Evolutionary conservation across 306 rosid genomes (phyloP), one percentile per base, ranked within the genome.

Genomic region (Prosopis cineraria): DNA sequence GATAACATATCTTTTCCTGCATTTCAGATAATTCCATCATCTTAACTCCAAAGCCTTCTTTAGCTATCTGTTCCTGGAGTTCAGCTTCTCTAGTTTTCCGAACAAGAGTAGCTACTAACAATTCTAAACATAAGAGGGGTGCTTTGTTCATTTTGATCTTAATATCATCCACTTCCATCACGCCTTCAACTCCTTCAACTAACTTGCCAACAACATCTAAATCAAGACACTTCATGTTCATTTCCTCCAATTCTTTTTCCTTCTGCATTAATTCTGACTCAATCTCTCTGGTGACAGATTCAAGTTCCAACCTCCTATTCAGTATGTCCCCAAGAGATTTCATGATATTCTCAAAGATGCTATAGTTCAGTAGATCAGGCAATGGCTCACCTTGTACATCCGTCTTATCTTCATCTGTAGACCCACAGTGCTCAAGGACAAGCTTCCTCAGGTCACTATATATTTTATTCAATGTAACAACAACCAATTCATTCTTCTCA

Each of bases 81-180:
- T 85, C 88, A 84, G 89, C 86, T 73, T 86, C 93, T 80, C 69
- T 84, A 55, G 59, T 87, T 83, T 87, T 95, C 85, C 83, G 96
- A 74, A 93, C 80, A 90, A 95, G 91, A 80, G 84, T 74, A 13
- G 86, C 83, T 45, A 95, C 85, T 75, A 93, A 48, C 39, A 86
- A 86, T 62, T 86, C 89, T 62, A 95, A 86, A 82, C 62, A 83
- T 36, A 80, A 74, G 80, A 92, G 83, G 8, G 95, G 93, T 0
- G 80, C 74, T 78, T 79, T 72, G 78, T 76, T 84, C 22, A 65
- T 47, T 52, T 85, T 78, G 10, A 65, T 63, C 82, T 77, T 84
- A 44, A 81, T 34, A 58, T 82, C 82, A 31, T 89, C 91, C 74
- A 72, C 70, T 68, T 83, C 81, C 70, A 95, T 88, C 69, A 81